Evolutionary conservation across 768 basidiomycete genomes (phyloP).

Genomic region (Podaxis mareebaensis): DNA sequence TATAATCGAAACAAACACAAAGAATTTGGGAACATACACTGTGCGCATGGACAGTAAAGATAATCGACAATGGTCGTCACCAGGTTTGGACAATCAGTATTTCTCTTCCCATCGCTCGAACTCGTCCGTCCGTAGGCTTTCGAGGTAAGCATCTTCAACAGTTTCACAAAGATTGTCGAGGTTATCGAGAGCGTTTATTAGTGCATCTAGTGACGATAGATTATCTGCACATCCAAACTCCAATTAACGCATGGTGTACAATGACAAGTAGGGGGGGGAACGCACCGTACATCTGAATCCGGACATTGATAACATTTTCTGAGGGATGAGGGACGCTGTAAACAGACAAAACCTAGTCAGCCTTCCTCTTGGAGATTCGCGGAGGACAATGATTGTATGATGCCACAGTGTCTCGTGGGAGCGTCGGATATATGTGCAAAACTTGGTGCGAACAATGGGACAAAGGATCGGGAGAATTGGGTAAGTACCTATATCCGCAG

Average conservation of each 20-base stretch:
- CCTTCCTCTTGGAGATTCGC: conserved; percentile 3
- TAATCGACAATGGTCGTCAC: not conserved
- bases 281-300: conserved; percentile 99
- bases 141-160: conserved; percentile 67
- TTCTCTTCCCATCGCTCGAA: conserved; percentile 74
- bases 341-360: conserved; percentile 3
- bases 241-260: not conserved
- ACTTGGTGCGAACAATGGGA: conserved; percentile 5
- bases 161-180: conserved; percentile 76
- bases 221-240: conserved; percentile 52
- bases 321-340: conserved; percentile 90
- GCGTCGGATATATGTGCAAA: conserved; percentile 8
- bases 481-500: conserved; percentile 87
- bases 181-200: conserved; percentile 73
- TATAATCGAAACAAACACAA: not conserved
- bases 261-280: conserved; percentile 13
- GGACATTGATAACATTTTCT: conserved; percentile 92
- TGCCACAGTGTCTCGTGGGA: conserved; percentile 6
- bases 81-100: not conserved
- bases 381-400: conserved; percentile 1
- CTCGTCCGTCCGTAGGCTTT: conserved; percentile 51
- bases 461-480: not conserved
- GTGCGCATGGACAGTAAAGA: not conserved
- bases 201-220: conserved; percentile 81
- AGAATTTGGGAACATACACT: not conserved